These are phyloP conservation scores for Alternaria gaisen DNA, from an alignment of 2,329 filamentous ascomycete species.

Conservation along the genomic window DNA sequence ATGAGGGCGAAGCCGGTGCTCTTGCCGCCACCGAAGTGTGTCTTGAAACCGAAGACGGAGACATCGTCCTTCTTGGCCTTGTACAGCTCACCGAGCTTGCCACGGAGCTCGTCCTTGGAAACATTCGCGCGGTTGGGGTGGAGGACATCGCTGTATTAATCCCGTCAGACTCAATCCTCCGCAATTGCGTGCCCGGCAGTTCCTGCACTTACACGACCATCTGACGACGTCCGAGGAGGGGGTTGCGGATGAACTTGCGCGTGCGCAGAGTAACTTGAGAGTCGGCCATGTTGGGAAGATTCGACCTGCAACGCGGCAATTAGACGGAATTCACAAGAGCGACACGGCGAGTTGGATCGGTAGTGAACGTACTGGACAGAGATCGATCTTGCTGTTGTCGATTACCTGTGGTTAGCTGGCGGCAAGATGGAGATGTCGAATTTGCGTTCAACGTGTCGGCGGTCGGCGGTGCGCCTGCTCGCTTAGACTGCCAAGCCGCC, in stretches of 20 bases:
- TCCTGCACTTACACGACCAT: conserved; percentile 86
- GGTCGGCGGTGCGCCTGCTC: conserved; percentile 21
- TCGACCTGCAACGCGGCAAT: conserved; percentile 41
- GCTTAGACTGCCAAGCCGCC: conserved; percentile 26
- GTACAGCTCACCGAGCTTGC: conserved; percentile 94
- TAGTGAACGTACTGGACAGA: conserved; percentile 44
- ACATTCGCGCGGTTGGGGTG: conserved; percentile 98
- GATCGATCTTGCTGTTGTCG: conserved; percentile 47
- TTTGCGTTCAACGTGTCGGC: conserved; percentile 27
- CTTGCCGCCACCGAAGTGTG: conserved; percentile 99
- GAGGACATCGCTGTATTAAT: conserved; percentile 85
- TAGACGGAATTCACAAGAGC: conserved; percentile 15
- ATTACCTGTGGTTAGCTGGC: conserved; percentile 43
- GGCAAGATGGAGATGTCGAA: conserved; percentile 45
- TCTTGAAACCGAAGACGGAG: conserved; percentile 97
- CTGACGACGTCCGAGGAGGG: conserved; percentile 98
- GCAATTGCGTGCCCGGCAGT: conserved; percentile 21
- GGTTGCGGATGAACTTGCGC: conserved; percentile 99
- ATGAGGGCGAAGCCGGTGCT: conserved; percentile 98
- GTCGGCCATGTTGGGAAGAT: conserved; percentile 80
- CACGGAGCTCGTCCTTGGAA: conserved; percentile 97
- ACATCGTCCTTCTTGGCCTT: conserved; percentile 98
- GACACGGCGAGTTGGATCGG: conserved; percentile 13
- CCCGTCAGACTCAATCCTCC: conserved; percentile 41
- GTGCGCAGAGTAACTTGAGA: conserved; percentile 73